A percentile compares a stretch with the other conserved stretches of the same genome.
These are phyloP conservation scores for Pseudotulostoma volvatum DNA, from an alignment of 495 filamentous ascomycete species.

Conservation along the genomic window DNA sequence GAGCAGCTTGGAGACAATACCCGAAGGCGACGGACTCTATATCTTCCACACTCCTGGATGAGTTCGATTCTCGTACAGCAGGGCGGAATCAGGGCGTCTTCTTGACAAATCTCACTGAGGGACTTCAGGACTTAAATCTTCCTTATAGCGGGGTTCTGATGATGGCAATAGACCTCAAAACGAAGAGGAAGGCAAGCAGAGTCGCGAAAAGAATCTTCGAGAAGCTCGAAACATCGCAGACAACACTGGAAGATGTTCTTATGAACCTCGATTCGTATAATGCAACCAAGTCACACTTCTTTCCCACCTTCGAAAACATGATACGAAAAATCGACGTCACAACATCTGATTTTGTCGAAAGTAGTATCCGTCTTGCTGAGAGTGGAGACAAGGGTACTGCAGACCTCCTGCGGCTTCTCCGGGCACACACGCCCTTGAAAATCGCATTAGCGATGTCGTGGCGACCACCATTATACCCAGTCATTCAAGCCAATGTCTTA, in stretches of 20 bases:
- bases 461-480: slow-evolving; percentile 13
- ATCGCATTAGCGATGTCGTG: slow-evolving; percentile 21
- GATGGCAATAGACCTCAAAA: slow-evolving; percentile 15
- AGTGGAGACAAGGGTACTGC: slow-evolving; percentile 17
- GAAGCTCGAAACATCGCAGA: slow-evolving; percentile 16
- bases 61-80: slow-evolving; percentile 12
- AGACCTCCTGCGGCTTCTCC: slow-evolving; percentile 21
- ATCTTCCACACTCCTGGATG: slow-evolving; percentile 15
- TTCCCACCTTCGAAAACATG: slow-evolving; percentile 16
- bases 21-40: slow-evolving; percentile 11
- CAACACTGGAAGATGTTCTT: slow-evolving; percentile 19
- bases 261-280: slow-evolving; percentile 14
- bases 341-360: slow-evolving; percentile 13
- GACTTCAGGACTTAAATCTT: slow-evolving; percentile 17
- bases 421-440: slow-evolving; percentile 25
- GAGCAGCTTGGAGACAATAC: slow-evolving; percentile 10
- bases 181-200: slow-evolving; percentile 12
- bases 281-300: slow-evolving; percentile 12
- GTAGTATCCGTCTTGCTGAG: slow-evolving; percentile 17
- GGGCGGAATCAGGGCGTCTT: slow-evolving; percentile 9
- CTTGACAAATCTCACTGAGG: slow-evolving; percentile 15
- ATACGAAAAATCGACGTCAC: slow-evolving; percentile 22
- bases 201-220: slow-evolving; percentile 12
- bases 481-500: slow-evolving; percentile 15
- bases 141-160: slow-evolving; percentile 19